Evolutionary conservation across 2,329 filamentous ascomycete genomes (phyloP), one percentile per base, ranked within the genome.

Genomic region (Leptographium lundbergii): DNA sequence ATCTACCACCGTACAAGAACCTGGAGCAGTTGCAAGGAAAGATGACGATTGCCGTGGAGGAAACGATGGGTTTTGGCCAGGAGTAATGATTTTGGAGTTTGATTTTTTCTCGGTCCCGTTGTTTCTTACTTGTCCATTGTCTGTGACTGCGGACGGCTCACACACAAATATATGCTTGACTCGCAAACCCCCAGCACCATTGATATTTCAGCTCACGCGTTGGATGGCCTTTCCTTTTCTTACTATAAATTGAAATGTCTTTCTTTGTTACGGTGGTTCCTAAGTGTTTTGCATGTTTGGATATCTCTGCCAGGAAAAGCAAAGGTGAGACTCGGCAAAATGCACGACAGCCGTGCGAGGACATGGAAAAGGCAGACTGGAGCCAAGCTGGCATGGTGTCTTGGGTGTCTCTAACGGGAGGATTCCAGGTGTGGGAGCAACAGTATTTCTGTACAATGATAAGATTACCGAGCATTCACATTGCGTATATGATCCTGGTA

Each of bases 41-140:
- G 75, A 79, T 99, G 67, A 94, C 91, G 7, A 95, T 96, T 74
- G 94, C 94, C 29, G 94, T 99, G 59, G 94, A 99, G 75, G 94
- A 99, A 77, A 99, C 94, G 0, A 91, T 99, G 78, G 94, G 94
- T 63, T 99, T 99, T 71, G 94, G 94, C 65, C 94, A 99, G 77
- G 94, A 99, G 77, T 99, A 90, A 9, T 55, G 50, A 29, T 24
- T 54, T 32, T 36, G 39, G n/a, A 51, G 42, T 52, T 47, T 51
- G 25, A 19, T 52, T 55, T 9, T 57, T 32, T 14, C 48, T 32
- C 32, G 25, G 19, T 51, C 36, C 24, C 32, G 34, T 45, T 51
- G 24, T 22, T 51, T 56, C 32, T 42, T 58, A 22, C 57, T 17
- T 57, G 42, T 60, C 45, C 29, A 29, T 54, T 29, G n/a, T 25